phyloP scores from a whole-genome alignment of 176 grass and related monocot genomes.

The Carex cristatella region DNA sequence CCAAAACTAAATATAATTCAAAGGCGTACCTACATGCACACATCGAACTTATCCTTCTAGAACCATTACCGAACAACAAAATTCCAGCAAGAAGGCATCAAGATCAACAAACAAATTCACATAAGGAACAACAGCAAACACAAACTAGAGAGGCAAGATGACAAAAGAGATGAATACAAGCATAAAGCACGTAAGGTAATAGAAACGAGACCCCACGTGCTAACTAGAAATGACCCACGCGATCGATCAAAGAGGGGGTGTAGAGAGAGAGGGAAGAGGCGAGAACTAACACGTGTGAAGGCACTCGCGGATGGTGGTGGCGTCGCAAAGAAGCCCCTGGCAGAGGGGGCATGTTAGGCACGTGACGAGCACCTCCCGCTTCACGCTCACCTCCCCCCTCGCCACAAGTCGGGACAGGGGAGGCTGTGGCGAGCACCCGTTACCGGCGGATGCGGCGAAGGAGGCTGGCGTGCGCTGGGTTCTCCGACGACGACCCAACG shows the following conservation, averaged over 20 bases:
- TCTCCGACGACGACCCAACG: slow-evolving; percentile 27
- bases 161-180: not conserved
- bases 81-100: not conserved
- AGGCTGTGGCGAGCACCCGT: not conserved
- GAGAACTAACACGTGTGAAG: slow-evolving; percentile 75
- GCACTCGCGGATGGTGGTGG: slow-evolving; percentile 80
- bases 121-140: not conserved
- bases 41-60: not conserved
- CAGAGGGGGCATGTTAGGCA: slow-evolving; percentile 86
- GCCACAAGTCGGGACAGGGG: not conserved
- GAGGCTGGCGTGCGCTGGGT: not conserved
- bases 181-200: not conserved
- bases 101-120: slow-evolving; percentile 4
- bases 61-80: not conserved
- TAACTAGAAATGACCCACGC: not conserved
- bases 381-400: slow-evolving; percentile 35
- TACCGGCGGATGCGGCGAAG: not conserved
- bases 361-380: slow-evolving; percentile 30
- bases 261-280: not conserved
- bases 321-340: slow-evolving; percentile 50
- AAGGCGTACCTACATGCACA: slow-evolving; percentile 3
- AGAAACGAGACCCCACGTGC: not conserved
- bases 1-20: slow-evolving; percentile 8
- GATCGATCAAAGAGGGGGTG: not conserved
- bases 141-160: not conserved